Evolutionary conservation across 2,329 filamentous ascomycete species (phyloP).

Genomic region (Coleophoma eucalyptorum): DNA sequence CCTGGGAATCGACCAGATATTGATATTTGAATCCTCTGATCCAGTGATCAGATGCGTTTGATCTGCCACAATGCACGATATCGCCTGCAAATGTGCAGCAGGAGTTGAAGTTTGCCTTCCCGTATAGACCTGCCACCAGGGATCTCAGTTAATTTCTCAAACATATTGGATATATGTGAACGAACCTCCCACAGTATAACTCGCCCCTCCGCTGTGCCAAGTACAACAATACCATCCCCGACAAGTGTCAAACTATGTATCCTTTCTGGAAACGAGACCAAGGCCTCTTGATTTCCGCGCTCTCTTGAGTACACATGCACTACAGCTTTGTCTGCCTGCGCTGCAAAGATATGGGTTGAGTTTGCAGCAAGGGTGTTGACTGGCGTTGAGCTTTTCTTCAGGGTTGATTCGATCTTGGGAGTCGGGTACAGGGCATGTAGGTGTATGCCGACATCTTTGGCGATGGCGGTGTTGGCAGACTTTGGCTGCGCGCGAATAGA

Average conservation of each 20-base stretch:
- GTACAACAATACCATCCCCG: slow-evolving; percentile 63
- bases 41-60: slow-evolving; percentile 73
- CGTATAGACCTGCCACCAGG: slow-evolving; percentile 57
- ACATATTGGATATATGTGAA: slow-evolving; percentile 10
- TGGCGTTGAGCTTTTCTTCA: slow-evolving; percentile 89
- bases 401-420: slow-evolving; percentile 68
- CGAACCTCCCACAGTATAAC: slow-evolving; percentile 90
- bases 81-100: slow-evolving; percentile 73
- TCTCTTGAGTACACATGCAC: slow-evolving; percentile 87
- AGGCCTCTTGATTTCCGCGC: slow-evolving; percentile 82
- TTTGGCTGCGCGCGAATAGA: slow-evolving; percentile 54
- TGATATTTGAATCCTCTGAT: slow-evolving; percentile 82
- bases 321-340: slow-evolving; percentile 86
- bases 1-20: slow-evolving; percentile 81
- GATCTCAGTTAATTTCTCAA: slow-evolving; percentile 1
- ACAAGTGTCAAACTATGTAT: slow-evolving; percentile 75
- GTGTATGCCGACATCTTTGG: slow-evolving; percentile 84
- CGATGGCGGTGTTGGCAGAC: slow-evolving; percentile 57
- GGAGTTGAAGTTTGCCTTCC: slow-evolving; percentile 74
- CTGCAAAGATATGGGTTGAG: slow-evolving; percentile 82
- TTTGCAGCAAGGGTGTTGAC: slow-evolving; percentile 77
- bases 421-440: slow-evolving; percentile 77
- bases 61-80: slow-evolving; percentile 71
- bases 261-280: slow-evolving; percentile 82
- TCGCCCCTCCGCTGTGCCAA: slow-evolving; percentile 82